Conservation (phyloP, 257 asterid species). For the Solanum gandarillasii region DNA sequence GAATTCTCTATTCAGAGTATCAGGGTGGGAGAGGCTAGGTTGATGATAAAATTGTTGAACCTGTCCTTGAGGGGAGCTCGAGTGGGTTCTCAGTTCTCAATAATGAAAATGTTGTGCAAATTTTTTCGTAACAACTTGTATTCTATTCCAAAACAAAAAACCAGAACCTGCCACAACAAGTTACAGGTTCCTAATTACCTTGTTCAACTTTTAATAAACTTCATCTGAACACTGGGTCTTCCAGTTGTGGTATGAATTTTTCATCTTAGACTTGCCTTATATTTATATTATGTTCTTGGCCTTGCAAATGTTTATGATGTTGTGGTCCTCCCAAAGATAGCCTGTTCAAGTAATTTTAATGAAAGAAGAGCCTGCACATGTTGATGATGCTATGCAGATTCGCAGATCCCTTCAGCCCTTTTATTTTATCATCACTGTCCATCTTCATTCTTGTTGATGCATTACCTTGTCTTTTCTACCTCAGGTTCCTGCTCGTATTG, state of each 20-base stretch:
- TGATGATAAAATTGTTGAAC: neutral
- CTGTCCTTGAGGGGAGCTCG: neutral
- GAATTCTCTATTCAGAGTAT: neutral
- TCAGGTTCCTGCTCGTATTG: constrained; percentile 94
- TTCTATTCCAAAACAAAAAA: no score
- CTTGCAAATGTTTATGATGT: neutral
- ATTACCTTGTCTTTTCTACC: constrained; percentile 15
- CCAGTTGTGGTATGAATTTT: neutral
- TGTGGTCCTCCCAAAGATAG: neutral
- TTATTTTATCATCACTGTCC: neutral
- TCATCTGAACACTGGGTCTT: neutral
- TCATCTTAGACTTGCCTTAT: neutral
- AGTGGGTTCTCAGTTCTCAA: neutral
- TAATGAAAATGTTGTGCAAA: neutral
- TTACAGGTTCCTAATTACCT: no score
- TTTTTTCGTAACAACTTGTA: neutral
- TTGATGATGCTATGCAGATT: neutral
- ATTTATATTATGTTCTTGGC: neutral
- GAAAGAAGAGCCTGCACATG: neutral
- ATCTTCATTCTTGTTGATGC: neutral
- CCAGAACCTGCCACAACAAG: no score
- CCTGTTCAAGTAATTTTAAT: neutral
- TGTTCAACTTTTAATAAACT: neutral
- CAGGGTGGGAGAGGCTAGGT: neutral
- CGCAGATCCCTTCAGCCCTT: neutral